Evolutionary conservation across 2,329 filamentous ascomycete species (phyloP).

Genomic region (Akanthomyces uredinophilus): DNA sequence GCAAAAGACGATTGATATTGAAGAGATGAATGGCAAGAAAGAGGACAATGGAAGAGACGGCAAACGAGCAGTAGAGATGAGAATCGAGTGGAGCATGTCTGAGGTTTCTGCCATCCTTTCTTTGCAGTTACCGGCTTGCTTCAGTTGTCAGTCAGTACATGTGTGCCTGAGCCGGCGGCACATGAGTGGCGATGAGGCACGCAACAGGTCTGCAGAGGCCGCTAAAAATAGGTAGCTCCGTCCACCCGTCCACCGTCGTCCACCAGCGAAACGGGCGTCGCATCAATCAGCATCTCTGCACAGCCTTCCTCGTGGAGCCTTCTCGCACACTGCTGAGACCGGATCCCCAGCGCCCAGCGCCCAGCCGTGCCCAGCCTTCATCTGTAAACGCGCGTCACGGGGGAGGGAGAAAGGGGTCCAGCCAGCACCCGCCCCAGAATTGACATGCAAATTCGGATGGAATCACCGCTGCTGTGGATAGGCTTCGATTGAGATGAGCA

Average conservation of each 20-base stretch:
- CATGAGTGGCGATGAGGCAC: background rate
- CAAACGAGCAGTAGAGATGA: background rate
- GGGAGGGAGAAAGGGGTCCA: background rate
- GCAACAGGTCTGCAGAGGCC: background rate
- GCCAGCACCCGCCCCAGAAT: background rate
- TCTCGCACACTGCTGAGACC: background rate
- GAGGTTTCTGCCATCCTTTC: background rate
- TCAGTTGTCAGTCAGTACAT: too few relatives aligned
- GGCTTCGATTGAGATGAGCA: too few relatives aligned
- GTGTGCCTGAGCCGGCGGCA: background rate
- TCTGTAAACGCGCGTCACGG: background rate
- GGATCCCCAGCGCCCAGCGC: background rate
- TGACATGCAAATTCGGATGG: background rate
- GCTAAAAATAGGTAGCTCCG: constrained; percentile 5
- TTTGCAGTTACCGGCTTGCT: background rate
- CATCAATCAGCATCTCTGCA: background rate
- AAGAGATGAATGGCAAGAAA: background rate
- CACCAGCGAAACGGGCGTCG: background rate
- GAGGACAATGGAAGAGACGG: background rate
- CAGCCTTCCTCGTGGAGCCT: background rate
- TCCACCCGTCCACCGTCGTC: background rate
- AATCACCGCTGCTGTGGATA: background rate
- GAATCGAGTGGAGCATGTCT: background rate
- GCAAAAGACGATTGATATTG: background rate
- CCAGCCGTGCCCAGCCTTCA: background rate